Evolutionary conservation across 129 eudicot genomes (phyloP), one percentile per base, ranked within the genome.

Genomic region (Ambrosia artemisiifolia): DNA sequence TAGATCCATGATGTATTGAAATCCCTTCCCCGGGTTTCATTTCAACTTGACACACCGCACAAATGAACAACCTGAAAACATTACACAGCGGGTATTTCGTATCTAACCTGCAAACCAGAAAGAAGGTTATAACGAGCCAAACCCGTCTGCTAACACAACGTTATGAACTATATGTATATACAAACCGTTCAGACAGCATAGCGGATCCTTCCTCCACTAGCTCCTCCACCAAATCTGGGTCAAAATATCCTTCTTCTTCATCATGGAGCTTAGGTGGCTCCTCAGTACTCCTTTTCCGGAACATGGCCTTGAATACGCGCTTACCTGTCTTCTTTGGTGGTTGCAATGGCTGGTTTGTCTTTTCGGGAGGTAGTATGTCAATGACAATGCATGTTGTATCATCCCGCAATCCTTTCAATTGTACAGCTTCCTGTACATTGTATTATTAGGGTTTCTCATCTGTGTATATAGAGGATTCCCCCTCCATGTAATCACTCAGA

Each of bases 351-450:
- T 81, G 85, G 53, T 67, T 54, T 46, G 79, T 75, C 75, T 95
- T 95, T 65, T 88, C 94, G 5, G 91, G 89, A 43, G 89, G 96
- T 69, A 74, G 79, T 71, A 95, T 74, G 76, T 91, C 96, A 55
- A 95, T 79, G 7, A 95, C 99, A 57, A 95, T 95, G 81, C 99
- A 95, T 17, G 99, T 95, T 69, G 99, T 95, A 78, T 95, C 97
- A 76, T 95, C 99, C 67, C 97, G 75, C 38, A 95, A 81, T 70
- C 97, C 99, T 89, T 88, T 90, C 56, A 78, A 78, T 60, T 84
- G 85, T 59, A 95, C 88, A 34, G 99, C 91, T 83, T 86, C 97
- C 99, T 95, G 80, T 54, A 78, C 17, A 77, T 13, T 46, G 24
- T 33, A 63, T 44, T 24, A 24, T 24, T 24, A 24, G 28, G 28